A percentile compares a stretch with the other conserved stretches of the same genome.
phyloP scores from a whole-genome alignment of 768 basidiomycete species.

The Sarcomyxa edulis region DNA sequence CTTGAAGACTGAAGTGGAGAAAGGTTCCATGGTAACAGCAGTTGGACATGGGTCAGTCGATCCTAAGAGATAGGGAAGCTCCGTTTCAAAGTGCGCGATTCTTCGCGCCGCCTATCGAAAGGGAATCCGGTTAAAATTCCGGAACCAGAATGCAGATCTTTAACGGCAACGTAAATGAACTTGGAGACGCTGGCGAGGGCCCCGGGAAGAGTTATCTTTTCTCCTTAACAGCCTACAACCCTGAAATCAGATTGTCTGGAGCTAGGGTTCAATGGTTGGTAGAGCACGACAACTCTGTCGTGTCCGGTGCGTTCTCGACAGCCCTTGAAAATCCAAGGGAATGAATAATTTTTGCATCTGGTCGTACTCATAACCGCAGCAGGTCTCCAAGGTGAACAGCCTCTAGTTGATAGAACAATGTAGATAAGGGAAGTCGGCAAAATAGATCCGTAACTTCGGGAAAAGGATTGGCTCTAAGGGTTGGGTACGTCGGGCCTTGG shows the following conservation, averaged over 20 bases:
- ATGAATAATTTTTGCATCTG: slow-evolving; percentile 64
- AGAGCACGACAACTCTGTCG: slow-evolving; percentile 68
- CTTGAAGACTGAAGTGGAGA: slow-evolving; percentile 87
- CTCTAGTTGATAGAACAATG: slow-evolving; percentile 79
- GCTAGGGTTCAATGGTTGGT: slow-evolving; percentile 65
- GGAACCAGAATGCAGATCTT: slow-evolving; percentile 69
- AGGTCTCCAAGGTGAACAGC: slow-evolving; percentile 80
- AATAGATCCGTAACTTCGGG: slow-evolving; percentile 68
- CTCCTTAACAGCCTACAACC: slow-evolving; percentile 69
- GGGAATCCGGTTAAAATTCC: slow-evolving; percentile 77
- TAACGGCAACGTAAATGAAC: slow-evolving; percentile 68
- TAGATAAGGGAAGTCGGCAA: slow-evolving; percentile 71
- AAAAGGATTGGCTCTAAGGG: slow-evolving; percentile 70
- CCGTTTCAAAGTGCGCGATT: slow-evolving; percentile 61
- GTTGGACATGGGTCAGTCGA: slow-evolving; percentile 85
- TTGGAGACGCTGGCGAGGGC: slow-evolving; percentile 58
- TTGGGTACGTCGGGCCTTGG: slow-evolving; percentile 48
- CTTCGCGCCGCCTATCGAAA: slow-evolving; percentile 65
- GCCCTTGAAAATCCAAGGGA: slow-evolving; percentile 76
- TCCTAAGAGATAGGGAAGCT: slow-evolving; percentile 49
- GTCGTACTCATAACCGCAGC: slow-evolving; percentile 77
- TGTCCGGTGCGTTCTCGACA: slow-evolving; percentile 67
- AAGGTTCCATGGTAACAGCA: slow-evolving; percentile 85
- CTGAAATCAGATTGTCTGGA: slow-evolving; percentile 73
- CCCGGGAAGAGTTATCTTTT: slow-evolving; percentile 79